Evolutionary conservation across 2,329 filamentous ascomycete genomes (phyloP).

Genomic region (Alternaria arbusti): DNA sequence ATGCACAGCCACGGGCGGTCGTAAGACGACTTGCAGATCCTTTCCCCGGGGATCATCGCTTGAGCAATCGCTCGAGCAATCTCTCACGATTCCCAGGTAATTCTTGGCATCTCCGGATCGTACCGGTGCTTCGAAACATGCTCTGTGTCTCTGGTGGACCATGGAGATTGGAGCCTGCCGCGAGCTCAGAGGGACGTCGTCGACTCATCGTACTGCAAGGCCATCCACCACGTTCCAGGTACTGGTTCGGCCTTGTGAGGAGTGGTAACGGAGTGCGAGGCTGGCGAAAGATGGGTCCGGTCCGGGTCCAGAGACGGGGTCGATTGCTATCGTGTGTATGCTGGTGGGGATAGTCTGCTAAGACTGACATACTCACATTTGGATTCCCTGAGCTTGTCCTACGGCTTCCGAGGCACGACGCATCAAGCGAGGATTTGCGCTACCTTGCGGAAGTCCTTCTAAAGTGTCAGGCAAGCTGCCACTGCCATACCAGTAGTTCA

Average conservation of each 20-base stretch:
- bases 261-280: not conserved
- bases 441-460: slow-evolving; percentile 32
- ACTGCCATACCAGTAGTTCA: slow-evolving; percentile 45
- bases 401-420: slow-evolving; percentile 44
- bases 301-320: not conserved
- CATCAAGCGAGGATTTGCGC: slow-evolving; percentile 34
- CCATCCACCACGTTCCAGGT: not conserved
- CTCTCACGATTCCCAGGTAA: slow-evolving; percentile 23
- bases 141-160: not conserved
- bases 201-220: not conserved
- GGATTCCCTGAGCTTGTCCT: slow-evolving; percentile 33
- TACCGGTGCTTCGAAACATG: slow-evolving; percentile 2
- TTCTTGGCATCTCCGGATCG: slow-evolving; percentile 26
- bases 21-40: slow-evolving; percentile 24
- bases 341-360: not conserved
- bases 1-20: slow-evolving; percentile 3
- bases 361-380: slow-evolving; percentile 33
- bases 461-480: slow-evolving; percentile 37
- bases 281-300: not conserved
- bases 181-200: not conserved
- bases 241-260: not conserved
- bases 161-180: not conserved
- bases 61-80: not conserved
- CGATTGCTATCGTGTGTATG: slow-evolving; percentile 1
- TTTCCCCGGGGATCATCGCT: slow-evolving; percentile 19